These are phyloP conservation scores for Pisolithus tinctorius DNA, from an alignment of 768 basidiomycete genomes.

Conservation along the genomic window DNA sequence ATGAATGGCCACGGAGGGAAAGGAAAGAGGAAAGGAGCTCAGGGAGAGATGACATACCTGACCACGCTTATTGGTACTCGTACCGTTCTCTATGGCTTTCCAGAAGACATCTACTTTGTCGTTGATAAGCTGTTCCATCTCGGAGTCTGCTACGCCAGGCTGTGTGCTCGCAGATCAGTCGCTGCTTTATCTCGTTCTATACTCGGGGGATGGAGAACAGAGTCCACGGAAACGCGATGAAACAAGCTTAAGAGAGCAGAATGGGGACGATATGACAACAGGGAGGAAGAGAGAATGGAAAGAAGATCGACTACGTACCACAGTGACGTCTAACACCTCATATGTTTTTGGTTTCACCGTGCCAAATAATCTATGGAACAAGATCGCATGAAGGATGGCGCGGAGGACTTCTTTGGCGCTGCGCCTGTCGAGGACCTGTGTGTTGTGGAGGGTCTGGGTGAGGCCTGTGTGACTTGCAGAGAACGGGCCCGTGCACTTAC, in stretches of 20 bases:
- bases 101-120: conserved; percentile 76
- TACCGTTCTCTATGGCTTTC: conserved; percentile 62
- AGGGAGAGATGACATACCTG: conserved; percentile 38
- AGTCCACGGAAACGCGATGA: neutral
- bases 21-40: neutral
- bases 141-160: conserved; percentile 74
- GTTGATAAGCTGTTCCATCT: conserved; percentile 63
- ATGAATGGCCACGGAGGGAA: too few relatives aligned
- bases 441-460: neutral
- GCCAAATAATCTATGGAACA: conserved; percentile 81
- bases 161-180: conserved; percentile 18
- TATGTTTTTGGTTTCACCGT: conserved; percentile 69
- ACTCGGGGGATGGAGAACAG: neutral
- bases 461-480: neutral
- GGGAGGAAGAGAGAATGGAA: neutral
- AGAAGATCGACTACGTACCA: conserved; percentile 44
- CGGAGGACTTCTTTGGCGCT: conserved; percentile 68
- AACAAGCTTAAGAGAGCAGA: neutral
- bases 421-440: conserved; percentile 64
- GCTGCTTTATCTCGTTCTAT: neutral
- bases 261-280: neutral
- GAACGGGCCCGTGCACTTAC: neutral
- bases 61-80: conserved; percentile 53
- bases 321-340: conserved; percentile 78
- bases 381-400: conserved; percentile 72